Evolutionary conservation across 139 green algal species (phyloP).

Genomic region (Monoraphidium neglectum): DNA sequence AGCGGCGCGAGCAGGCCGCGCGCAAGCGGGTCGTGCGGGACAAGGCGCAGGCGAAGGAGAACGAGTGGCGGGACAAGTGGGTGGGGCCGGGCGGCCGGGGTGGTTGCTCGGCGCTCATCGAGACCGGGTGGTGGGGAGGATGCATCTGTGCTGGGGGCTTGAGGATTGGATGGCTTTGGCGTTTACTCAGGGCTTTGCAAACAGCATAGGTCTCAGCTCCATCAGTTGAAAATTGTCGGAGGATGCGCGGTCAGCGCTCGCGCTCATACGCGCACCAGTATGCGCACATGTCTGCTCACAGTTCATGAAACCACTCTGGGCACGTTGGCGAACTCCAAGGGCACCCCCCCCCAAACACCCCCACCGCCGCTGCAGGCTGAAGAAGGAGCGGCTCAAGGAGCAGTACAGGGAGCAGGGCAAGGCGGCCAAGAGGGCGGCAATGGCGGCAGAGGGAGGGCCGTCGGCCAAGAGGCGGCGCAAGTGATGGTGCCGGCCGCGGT

Average conservation of each 20-base stretch:
- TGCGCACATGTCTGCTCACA: background rate
- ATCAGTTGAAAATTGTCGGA: background rate
- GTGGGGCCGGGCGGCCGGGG: background rate
- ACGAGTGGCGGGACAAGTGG: conserved; percentile 29
- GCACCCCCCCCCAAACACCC: too few relatives aligned
- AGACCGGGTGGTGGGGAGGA: background rate
- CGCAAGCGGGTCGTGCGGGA: conserved; percentile 28
- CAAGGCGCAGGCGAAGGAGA: conserved; percentile 59
- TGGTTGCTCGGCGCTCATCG: background rate
- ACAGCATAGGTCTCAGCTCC: background rate
- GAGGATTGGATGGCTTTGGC: too few relatives aligned
- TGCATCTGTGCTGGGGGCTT: background rate
- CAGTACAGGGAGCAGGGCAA: conserved; percentile 55
- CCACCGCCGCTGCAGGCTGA: conserved; percentile 16
- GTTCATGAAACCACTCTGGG: background rate
- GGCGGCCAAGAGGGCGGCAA: conserved; percentile 13
- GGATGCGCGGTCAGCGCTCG: too few relatives aligned
- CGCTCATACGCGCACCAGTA: too few relatives aligned
- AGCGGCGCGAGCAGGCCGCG: conserved; percentile 42
- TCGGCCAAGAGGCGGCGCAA: too few relatives aligned
- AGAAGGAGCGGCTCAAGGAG: conserved; percentile 79
- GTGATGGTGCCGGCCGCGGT: background rate
- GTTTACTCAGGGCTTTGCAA: background rate
- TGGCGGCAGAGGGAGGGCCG: background rate
- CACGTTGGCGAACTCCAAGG: background rate